Percentiles rank a stretch among this genome's conserved stretches.
phyloP scores from a whole-genome alignment of 305 asterid genomes.

The Plantago lanceolata region DNA sequence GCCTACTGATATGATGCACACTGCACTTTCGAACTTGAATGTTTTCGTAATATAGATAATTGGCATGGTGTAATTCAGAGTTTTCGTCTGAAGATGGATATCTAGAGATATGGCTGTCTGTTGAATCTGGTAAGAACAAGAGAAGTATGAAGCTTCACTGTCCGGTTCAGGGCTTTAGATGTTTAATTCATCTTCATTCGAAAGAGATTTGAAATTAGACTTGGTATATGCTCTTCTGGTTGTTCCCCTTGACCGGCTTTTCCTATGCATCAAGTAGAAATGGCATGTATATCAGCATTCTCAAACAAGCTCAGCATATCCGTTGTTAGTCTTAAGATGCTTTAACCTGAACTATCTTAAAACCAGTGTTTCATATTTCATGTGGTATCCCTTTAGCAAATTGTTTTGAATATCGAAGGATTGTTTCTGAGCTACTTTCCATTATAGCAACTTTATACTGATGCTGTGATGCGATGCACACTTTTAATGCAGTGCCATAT shows the following conservation, averaged over 20 bases:
- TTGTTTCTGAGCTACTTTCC: constrained; percentile 1
- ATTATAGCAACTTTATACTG: constrained; percentile 9
- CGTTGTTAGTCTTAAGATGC: background rate
- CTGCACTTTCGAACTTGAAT: background rate
- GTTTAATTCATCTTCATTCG: no score
- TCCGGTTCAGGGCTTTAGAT: no score
- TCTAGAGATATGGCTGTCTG: background rate
- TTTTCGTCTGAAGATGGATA: background rate
- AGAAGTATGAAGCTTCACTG: no score
- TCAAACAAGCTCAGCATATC: background rate
- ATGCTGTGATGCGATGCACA: no score
- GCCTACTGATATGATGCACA: background rate
- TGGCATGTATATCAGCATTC: background rate
- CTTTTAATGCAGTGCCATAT: constrained; percentile 77
- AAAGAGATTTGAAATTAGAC: no score
- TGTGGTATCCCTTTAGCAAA: background rate
- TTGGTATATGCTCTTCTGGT: background rate
- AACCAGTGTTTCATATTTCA: background rate
- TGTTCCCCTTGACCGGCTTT: background rate
- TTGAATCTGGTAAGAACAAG: background rate
- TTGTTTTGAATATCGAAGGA: background rate
- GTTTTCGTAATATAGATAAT: background rate
- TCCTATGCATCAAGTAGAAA: background rate
- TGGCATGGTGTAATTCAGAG: background rate
- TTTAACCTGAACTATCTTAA: background rate